phyloP scores from a whole-genome alignment of 345 rosid genomes.

The Acer yangbiense region DNA sequence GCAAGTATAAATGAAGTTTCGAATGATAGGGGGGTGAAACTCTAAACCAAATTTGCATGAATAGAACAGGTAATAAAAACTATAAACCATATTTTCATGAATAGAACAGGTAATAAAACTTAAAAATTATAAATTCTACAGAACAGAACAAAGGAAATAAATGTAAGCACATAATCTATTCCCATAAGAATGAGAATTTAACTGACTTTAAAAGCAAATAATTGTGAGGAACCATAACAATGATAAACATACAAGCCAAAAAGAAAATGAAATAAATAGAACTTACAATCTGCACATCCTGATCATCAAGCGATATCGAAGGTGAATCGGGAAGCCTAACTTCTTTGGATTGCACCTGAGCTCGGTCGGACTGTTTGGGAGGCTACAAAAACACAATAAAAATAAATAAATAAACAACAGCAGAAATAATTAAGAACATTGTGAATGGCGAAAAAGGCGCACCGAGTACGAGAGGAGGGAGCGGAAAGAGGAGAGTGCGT shows the following conservation, averaged over 20 bases:
- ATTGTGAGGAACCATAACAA: no score
- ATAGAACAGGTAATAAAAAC: background rate
- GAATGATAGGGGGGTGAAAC: background rate
- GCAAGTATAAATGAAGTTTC: background rate
- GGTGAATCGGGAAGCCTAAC: conserved; percentile 87
- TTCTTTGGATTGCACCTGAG: conserved; percentile 79
- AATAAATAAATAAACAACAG: background rate
- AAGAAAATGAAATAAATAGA: background rate
- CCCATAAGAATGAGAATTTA: no score
- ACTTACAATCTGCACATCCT: conserved; percentile 85
- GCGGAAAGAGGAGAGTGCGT: conserved; percentile 59
- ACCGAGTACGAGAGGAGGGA: conserved; percentile 82
- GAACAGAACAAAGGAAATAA: no score
- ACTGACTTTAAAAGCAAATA: no score
- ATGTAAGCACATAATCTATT: no score
- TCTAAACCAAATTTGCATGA: background rate
- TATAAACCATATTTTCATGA: no score
- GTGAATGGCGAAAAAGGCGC: background rate
- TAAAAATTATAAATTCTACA: no score
- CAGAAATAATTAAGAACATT: background rate
- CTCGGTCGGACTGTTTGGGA: conserved; percentile 73
- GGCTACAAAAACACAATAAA: conserved; percentile 44
- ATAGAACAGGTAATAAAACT: no score
- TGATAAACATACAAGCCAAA: background rate
- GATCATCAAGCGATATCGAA: conserved; percentile 81